Evolutionary conservation across 2,329 filamentous ascomycete species (phyloP).

Genomic region (Malbranchea cinnamomea): DNA sequence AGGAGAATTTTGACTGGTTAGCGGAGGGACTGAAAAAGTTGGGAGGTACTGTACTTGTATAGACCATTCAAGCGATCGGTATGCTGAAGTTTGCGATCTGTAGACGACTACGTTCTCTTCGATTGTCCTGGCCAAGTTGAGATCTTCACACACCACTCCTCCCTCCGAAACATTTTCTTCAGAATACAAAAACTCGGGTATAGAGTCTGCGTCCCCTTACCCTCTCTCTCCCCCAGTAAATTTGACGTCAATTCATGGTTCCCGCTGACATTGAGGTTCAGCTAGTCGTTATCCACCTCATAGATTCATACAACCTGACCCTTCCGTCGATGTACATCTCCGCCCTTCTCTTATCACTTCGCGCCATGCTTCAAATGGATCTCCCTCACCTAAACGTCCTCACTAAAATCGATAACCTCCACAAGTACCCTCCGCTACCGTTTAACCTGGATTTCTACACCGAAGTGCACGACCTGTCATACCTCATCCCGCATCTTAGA

Average conservation of each 20-base stretch:
- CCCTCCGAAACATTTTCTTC: slow-evolving; percentile 81
- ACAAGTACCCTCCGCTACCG: slow-evolving; percentile 68
- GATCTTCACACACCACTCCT: slow-evolving; percentile 88
- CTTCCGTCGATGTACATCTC: slow-evolving; percentile 91
- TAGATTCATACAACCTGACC: slow-evolving; percentile 86
- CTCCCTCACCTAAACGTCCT: slow-evolving; percentile 91
- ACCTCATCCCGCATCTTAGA: slow-evolving; percentile 67
- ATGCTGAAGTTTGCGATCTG: neutral
- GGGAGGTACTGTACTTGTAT: slow-evolving; percentile 33
- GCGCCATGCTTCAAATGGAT: slow-evolving; percentile 97
- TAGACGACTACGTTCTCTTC: slow-evolving; percentile 82
- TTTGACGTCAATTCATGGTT: neutral
- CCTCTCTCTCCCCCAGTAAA: neutral
- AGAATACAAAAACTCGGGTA: slow-evolving; percentile 82
- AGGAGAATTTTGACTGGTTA: slow-evolving; percentile 87
- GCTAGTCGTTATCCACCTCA: slow-evolving; percentile 86
- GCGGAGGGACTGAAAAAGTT: slow-evolving; percentile 65
- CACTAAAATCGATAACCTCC: slow-evolving; percentile 92
- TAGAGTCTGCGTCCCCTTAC: slow-evolving; percentile 47
- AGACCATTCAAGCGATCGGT: too few species aligned
- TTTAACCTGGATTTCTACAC: slow-evolving; percentile 98
- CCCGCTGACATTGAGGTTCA: slow-evolving; percentile 24
- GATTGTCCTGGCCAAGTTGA: slow-evolving; percentile 97
- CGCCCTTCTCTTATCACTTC: slow-evolving; percentile 78
- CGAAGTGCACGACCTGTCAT: slow-evolving; percentile 82